Evolutionary conservation across 2,329 filamentous ascomycete species (phyloP).

Genomic region (Phaeosphaeriaceae sp.): DNA sequence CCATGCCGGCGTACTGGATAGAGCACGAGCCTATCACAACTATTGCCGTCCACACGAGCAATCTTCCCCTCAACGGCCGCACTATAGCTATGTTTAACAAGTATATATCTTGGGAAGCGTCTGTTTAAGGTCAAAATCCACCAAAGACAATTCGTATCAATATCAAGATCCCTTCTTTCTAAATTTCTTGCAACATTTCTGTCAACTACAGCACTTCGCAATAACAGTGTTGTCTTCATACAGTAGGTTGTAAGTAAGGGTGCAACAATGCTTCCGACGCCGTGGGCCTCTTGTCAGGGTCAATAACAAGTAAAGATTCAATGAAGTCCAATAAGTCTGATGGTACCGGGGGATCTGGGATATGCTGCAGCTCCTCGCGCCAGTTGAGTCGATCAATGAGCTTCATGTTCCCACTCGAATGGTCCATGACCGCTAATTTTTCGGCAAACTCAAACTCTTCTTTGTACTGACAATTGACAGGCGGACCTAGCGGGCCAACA

Average conservation of each 20-base stretch:
- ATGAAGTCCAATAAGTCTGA: constrained; percentile 16
- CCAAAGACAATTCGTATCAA: too few species aligned
- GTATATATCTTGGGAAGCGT: too few species aligned
- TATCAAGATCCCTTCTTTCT: too few species aligned
- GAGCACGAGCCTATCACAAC: too few species aligned
- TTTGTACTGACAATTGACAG: constrained; percentile 14
- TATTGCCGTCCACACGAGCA: too few species aligned
- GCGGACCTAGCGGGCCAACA: constrained; percentile 18
- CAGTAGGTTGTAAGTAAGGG: constrained; percentile 6
- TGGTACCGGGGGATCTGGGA: constrained; percentile 11
- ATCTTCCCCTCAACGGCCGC: too few species aligned
- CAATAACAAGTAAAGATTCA: constrained; percentile 14
- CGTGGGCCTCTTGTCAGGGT: constrained; percentile 12
- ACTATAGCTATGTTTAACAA: too few species aligned
- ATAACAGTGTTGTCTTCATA: too few species aligned
- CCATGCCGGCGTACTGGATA: too few species aligned
- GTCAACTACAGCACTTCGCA: too few species aligned
- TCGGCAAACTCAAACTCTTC: constrained; percentile 14
- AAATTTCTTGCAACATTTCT: too few species aligned
- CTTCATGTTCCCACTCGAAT: constrained; percentile 2
- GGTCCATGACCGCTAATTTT: constrained; percentile 7
- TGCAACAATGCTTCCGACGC: constrained; percentile 12
- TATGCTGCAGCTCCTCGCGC: constrained; percentile 10
- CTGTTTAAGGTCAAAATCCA: too few species aligned
- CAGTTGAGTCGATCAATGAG: constrained; percentile 9